phyloP scores from a whole-genome alignment of 768 basidiomycete species.

The Asterophora lycoperdoides region DNA sequence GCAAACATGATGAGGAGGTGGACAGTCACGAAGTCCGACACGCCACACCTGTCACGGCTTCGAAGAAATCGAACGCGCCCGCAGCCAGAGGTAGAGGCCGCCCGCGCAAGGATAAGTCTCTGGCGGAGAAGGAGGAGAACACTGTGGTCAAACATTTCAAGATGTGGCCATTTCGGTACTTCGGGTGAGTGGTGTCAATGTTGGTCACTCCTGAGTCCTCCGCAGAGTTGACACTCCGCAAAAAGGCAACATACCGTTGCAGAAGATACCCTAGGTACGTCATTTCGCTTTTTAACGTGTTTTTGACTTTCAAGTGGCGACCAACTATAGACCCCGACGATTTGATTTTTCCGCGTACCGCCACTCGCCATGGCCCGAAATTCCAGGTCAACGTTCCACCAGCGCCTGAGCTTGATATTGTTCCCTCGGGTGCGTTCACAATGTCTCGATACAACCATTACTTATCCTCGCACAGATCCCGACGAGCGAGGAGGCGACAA shows the following conservation, averaged over 20 bases:
- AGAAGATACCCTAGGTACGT: slow-evolving; percentile 80
- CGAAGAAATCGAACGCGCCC: slow-evolving; percentile 65
- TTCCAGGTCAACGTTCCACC: slow-evolving; percentile 67
- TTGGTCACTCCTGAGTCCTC: slow-evolving; percentile 3
- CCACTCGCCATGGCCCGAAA: slow-evolving; percentile 85
- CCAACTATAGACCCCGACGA: slow-evolving; percentile 80
- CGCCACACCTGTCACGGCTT: slow-evolving; percentile 36
- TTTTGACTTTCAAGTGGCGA: background rate
- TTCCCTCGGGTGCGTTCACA: slow-evolving; percentile 33
- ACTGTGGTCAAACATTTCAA: slow-evolving; percentile 79
- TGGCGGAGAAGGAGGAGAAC: slow-evolving; percentile 75
- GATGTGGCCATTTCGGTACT: slow-evolving; percentile 95
- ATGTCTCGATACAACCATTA: background rate
- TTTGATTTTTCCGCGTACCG: slow-evolving; percentile 91
- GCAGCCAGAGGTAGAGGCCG: slow-evolving; percentile 68
- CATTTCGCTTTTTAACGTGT: slow-evolving; percentile 12
- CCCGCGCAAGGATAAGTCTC: slow-evolving; percentile 69
- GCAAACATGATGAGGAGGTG: slow-evolving; percentile 81
- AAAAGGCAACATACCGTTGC: slow-evolving; percentile 83
- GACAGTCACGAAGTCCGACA: slow-evolving; percentile 70
- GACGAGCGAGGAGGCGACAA: slow-evolving; percentile 66
- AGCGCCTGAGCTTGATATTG: slow-evolving; percentile 38
- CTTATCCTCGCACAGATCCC: slow-evolving; percentile 37
- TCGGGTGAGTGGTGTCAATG: slow-evolving; percentile 61
- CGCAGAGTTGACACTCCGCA: slow-evolving; percentile 2